Evolutionary conservation across 2,329 filamentous ascomycete genomes (phyloP).

Genomic region (Trichophyton benhamiae): DNA sequence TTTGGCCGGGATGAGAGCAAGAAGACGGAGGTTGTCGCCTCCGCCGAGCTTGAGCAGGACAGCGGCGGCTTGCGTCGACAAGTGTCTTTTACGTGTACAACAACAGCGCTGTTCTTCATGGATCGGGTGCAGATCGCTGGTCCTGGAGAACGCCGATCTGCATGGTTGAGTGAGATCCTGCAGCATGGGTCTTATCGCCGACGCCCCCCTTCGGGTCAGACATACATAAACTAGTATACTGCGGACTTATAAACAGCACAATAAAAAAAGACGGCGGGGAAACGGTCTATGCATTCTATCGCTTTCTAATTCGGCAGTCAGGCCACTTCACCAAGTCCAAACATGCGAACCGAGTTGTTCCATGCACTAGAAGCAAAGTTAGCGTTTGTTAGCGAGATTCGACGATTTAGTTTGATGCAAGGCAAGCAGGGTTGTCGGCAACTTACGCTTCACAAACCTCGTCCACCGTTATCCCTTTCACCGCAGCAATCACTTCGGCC

Average conservation of each 20-base stretch:
- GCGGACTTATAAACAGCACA: no score
- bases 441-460: conserved; percentile 69
- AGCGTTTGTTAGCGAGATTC: conserved; percentile 16
- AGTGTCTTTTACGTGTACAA: not conserved
- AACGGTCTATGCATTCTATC: not conserved
- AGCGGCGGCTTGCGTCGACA: no score
- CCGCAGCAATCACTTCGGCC: conserved; percentile 73
- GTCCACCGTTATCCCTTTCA: conserved; percentile 68
- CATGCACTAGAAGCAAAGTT: conserved; percentile 45
- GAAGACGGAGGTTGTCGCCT: no score
- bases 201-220: not conserved
- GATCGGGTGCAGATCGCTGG: not conserved
- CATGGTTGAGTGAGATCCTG: not conserved
- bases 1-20: no score
- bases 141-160: not conserved
- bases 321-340: conserved; percentile 49
- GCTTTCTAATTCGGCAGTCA: not conserved
- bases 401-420: not conserved
- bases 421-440: not conserved
- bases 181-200: not conserved
- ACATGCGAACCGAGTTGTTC: conserved; percentile 69
- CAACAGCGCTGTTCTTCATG: not conserved
- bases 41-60: no score
- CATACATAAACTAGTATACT: not conserved
- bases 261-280: no score